These are phyloP conservation scores for Cutaneotrichosporon cutaneum DNA, from an alignment of 1,284 basidiomycete genomes.

Conservation along the genomic window DNA sequence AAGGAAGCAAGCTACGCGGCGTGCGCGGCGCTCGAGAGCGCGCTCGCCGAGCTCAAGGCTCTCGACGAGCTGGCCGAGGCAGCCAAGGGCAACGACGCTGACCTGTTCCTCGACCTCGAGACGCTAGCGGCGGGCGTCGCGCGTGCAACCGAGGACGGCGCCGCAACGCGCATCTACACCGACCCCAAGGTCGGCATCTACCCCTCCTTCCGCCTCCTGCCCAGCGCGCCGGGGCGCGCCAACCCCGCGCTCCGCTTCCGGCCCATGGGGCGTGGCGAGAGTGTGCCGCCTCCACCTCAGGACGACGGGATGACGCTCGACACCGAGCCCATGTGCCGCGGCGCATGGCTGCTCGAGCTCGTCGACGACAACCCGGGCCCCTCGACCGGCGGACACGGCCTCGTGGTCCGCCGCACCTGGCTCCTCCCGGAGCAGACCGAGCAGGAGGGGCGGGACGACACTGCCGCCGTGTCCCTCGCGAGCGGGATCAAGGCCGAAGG, in stretches of 20 bases:
- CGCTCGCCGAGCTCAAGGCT: constrained; percentile 37
- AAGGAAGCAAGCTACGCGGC: constrained; percentile 9
- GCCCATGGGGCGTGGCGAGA: constrained; percentile 16
- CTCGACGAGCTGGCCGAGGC: constrained; percentile 37
- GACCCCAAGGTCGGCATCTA: constrained; percentile 16
- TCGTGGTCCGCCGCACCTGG: constrained; percentile 40
- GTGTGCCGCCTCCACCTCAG: constrained; percentile 15
- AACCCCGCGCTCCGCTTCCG: constrained; percentile 23
- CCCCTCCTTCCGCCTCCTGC: constrained; percentile 23
- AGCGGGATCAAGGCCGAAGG: constrained; percentile 36
- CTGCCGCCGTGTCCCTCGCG: constrained; percentile 2
- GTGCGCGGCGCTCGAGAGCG: constrained; percentile 28
- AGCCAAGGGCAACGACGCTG: constrained; percentile 17
- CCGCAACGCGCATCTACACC: constrained; percentile 5
- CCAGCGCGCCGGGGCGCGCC: not conserved
- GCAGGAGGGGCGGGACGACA: constrained; percentile 11
- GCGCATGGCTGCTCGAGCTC: constrained; percentile 20
- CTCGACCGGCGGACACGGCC: constrained; percentile 17
- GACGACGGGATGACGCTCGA: constrained; percentile 13
- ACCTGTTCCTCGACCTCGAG: constrained; percentile 44
- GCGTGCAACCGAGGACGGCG: constrained; percentile 7
- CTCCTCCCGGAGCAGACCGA: constrained; percentile 17
- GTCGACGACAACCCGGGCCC: constrained; percentile 14
- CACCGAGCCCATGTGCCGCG: constrained; percentile 10
- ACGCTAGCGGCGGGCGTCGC: constrained; percentile 21